Evolutionary conservation across 2,329 filamentous ascomycete species (phyloP), one percentile per base, ranked within the genome.

Genomic region (Calonectria montana): DNA sequence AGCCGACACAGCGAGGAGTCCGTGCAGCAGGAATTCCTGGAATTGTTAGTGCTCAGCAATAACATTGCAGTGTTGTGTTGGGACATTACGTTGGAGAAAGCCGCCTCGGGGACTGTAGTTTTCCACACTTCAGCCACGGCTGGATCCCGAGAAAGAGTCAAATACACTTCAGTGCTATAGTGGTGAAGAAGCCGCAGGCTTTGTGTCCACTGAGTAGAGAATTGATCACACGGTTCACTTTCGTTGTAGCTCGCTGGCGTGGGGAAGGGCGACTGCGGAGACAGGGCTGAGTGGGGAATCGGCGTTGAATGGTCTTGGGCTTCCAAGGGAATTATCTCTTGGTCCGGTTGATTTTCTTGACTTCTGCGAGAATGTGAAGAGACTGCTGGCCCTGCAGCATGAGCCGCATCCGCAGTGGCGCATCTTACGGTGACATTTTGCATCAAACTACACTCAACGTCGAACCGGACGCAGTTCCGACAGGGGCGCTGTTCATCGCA

Each of bases 401-500:
- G 9, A 35, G 31, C 31, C 31, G 31, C 31, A 35, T 35, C 31
- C 13, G 13, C 31, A 35, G 31, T 35, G 31, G 31, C 31, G 31
- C 31, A 10, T 12, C 31, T 35, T 3, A 10, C 3, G 31, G 31
- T 7, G 31, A 35, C 2, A 27, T 27, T 48, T 48, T 48, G 45
- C 21, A 25, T 25, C 18, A 74, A 48, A 23, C 73, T 74, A 39
- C 73, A 74, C 16, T 41, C 55, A 8, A 71, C 45, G 25, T 71
- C 62, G 9, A 73, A 73, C 2, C 73, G 65, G 4, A 74, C 65
- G 23, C 73, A 74, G 25, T 73, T 74, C 3, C 50, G 35, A 31
- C 73, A 74, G 10, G 73, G 73, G 4, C 71, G 71, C 37, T 64
- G 45, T 27, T 74, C 73, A 13, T 74, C 73, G 45, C 73, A 74